Conservation (phyloP, 164 flowering plant genomes). For the Chimonanthus praecox region DNA sequence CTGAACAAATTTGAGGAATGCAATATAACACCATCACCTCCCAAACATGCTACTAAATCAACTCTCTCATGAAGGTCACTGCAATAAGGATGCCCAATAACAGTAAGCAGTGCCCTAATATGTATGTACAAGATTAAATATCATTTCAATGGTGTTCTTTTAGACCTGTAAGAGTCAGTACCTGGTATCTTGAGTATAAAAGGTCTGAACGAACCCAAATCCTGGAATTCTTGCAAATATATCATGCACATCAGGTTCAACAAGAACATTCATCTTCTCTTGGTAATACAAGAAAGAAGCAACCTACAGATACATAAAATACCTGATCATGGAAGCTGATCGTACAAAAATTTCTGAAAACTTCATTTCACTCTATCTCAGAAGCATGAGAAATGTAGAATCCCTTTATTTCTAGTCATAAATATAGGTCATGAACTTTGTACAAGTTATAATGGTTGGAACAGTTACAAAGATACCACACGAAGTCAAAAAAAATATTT, state of each 20-base stretch:
- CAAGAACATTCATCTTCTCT: constrained; percentile 95
- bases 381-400: too few relatives aligned
- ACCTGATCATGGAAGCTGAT: neutral
- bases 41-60: constrained; percentile 95
- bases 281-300: constrained; percentile 83
- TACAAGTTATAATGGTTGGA: neutral
- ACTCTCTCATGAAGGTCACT: constrained; percentile 98
- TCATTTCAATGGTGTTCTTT: neutral
- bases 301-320: constrained; percentile 46
- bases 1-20: constrained; percentile 94
- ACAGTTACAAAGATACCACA: neutral
- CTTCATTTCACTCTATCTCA: neutral
- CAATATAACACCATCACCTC: constrained; percentile 98
- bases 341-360: neutral
- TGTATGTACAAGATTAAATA: constrained; percentile 5
- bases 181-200: constrained; percentile 96
- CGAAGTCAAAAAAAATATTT: neutral
- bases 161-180: constrained; percentile 19
- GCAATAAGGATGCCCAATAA: constrained; percentile 17
- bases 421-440: neutral
- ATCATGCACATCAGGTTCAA: constrained; percentile 98
- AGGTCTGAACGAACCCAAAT: constrained; percentile 97
- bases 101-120: neutral
- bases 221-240: constrained; percentile 97
- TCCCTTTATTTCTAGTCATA: neutral